These are phyloP conservation scores for Saussurea involucrata DNA, from an alignment of 129 eudicot genomes.

Conservation along the genomic window DNA sequence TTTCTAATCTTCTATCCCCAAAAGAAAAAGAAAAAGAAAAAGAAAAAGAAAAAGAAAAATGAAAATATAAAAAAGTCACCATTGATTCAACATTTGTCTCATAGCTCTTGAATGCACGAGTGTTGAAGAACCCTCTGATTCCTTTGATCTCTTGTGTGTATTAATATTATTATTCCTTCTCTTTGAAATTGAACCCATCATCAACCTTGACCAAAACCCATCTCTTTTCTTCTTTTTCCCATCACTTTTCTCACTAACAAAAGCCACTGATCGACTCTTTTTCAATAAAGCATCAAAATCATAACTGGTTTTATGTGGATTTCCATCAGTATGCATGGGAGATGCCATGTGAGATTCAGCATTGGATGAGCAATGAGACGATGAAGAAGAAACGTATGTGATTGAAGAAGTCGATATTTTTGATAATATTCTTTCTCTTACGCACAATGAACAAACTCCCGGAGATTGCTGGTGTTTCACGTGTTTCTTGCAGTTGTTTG, in stretches of 20 bases:
- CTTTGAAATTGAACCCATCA: constrained; percentile 28
- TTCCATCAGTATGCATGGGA: constrained; percentile 33
- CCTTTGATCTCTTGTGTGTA: neutral
- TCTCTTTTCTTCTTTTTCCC: constrained; percentile 25
- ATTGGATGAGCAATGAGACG: constrained; percentile 46
- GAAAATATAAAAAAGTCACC: constrained; percentile 17
- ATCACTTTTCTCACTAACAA: constrained; percentile 24
- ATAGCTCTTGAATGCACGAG: constrained; percentile 45
- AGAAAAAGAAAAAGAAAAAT: too few relatives aligned
- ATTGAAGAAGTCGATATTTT: constrained; percentile 19
- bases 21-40: too few relatives aligned
- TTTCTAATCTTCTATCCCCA: neutral
- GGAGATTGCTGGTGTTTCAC: constrained; percentile 74
- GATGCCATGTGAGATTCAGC: constrained; percentile 43
- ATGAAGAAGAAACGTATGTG: neutral
- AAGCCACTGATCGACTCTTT: constrained; percentile 66
- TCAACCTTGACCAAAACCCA: constrained; percentile 54
- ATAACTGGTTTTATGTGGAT: neutral
- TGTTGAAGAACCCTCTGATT: constrained; percentile 23
- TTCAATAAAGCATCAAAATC: constrained; percentile 28
- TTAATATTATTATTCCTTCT: too few relatives aligned
- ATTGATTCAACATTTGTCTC: constrained; percentile 38
- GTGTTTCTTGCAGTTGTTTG: constrained; percentile 64
- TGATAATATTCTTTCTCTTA: constrained; percentile 52
- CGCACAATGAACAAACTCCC: constrained; percentile 75